A percentile compares a stretch with the other conserved stretches of the same genome.
Evolutionary conservation across 345 rosid genomes (phyloP).

Genomic region (Excoecaria cochinchinensis): DNA sequence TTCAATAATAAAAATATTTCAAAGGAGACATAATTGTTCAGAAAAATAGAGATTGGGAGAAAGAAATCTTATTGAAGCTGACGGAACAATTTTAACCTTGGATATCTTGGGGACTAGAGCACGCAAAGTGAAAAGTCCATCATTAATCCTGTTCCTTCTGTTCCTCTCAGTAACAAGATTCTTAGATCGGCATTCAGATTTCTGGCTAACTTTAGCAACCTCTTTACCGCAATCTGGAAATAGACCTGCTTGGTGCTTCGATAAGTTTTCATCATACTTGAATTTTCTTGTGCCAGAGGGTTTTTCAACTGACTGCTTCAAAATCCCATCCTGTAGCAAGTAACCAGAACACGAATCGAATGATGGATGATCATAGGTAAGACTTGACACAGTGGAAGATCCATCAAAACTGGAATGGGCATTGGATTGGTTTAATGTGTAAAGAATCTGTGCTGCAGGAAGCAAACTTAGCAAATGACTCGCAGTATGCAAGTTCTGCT

Average conservation of each 20-base stretch:
- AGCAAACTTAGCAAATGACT: constrained; percentile 20
- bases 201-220: constrained; percentile 25
- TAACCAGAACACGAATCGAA: constrained; percentile 27
- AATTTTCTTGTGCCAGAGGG: constrained; percentile 24
- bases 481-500: constrained; percentile 23
- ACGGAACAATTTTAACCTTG: constrained; percentile 49
- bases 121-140: constrained; percentile 54
- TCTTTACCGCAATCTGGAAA: constrained; percentile 18
- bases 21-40: constrained; percentile 1
- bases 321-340: constrained; percentile 21
- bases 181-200: constrained; percentile 48
- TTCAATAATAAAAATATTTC: neutral
- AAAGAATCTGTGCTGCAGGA: constrained; percentile 23
- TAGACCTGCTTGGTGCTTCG: constrained; percentile 24
- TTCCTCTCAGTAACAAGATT: constrained; percentile 80
- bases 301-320: constrained; percentile 23
- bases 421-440: constrained; percentile 16
- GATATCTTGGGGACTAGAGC: constrained; percentile 73
- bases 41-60: neutral
- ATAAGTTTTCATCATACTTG: constrained; percentile 6
- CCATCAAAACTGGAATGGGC: constrained; percentile 42
- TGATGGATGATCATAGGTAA: constrained; percentile 35
- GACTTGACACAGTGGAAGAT: constrained; percentile 49
- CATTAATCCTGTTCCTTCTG: constrained; percentile 62
- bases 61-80: neutral